Evolutionary conservation across 495 filamentous ascomycete genomes (phyloP), one percentile per base, ranked within the genome.

Genomic region (Talaromyces liani): DNA sequence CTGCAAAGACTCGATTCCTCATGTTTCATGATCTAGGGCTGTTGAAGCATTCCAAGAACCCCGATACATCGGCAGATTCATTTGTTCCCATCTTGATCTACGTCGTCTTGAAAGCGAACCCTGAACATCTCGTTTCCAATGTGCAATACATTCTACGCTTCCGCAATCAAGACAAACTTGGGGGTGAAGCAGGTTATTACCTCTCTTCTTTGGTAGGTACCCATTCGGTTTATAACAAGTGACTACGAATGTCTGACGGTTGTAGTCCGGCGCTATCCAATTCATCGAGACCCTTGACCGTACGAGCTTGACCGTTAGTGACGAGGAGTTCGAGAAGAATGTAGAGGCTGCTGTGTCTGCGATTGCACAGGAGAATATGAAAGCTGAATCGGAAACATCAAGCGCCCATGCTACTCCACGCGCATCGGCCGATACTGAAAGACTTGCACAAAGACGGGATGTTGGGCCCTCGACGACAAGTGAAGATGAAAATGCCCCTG

Each of bases 141-240:
- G 92, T 98, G 6, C 94, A 98, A 73, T 99, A 99, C 72, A 98
- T 99, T 63, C 79, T 97, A 49, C 85, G 95, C 20, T 99, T 99
- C 76, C 86, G 94, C 62, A 96, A 97, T 68, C 95, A 96, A 72
- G 95, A 99, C 39, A 99, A 98, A 70, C 84, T 98, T 0, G 89
- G 90, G 51, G 94, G 94, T 6, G 94, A 99, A 78, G 93, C 95
- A 20, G 94, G 94, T 20, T 99, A 99, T 72, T 99, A 99, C 72
- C 82, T 98, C 31, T 97, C 93, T 34, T 97, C 93, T n/a, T 77
- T 98, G 73, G 91, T 93, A 75, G 69, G 84, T 73, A 7, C 39
- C n/a, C 4, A 16, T 47, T 12, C 14, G 41, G 4, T 36, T 1
- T 45, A 8, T 16, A 14, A 12, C 12, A 14, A 5, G 56, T 10